These are phyloP conservation scores for Verticillium klebahnii DNA, from an alignment of 2,329 filamentous ascomycete species.

Conservation along the genomic window DNA sequence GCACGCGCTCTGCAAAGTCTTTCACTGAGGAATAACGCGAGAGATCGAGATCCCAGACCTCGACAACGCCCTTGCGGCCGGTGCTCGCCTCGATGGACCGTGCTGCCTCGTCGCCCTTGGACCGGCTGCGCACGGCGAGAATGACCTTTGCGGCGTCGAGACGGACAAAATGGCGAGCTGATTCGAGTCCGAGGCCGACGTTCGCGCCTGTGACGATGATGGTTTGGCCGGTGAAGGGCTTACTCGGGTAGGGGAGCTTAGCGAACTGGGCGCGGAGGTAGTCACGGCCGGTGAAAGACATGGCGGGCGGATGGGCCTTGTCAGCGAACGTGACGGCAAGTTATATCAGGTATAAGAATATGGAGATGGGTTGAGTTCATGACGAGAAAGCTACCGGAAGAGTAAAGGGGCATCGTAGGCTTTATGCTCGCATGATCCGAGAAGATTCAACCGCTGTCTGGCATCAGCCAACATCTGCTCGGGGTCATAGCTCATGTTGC, in stretches of 20 bases:
- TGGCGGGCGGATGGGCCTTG: background rate
- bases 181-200: constrained; percentile 4
- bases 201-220: constrained; percentile 7
- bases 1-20: constrained; percentile 28
- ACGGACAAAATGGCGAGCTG: constrained; percentile 2
- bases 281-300: background rate
- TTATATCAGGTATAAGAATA: no score
- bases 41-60: constrained; percentile 41
- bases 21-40: constrained; percentile 27
- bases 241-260: background rate
- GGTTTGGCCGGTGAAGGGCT: background rate
- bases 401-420: no score
- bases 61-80: constrained; percentile 16
- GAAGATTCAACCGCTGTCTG: no score
- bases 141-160: constrained; percentile 30
- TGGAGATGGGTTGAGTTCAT: no score
- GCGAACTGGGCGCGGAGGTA: constrained; percentile 1
- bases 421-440: no score
- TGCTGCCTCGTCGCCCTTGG: constrained; percentile 34
- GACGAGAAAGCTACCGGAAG: no score
- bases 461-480: no score
- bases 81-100: constrained; percentile 25
- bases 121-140: constrained; percentile 31
- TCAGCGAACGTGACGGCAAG: no score
- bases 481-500: no score